Evolutionary conservation across 345 rosid species (phyloP).

Genomic region (Populus nigra): DNA sequence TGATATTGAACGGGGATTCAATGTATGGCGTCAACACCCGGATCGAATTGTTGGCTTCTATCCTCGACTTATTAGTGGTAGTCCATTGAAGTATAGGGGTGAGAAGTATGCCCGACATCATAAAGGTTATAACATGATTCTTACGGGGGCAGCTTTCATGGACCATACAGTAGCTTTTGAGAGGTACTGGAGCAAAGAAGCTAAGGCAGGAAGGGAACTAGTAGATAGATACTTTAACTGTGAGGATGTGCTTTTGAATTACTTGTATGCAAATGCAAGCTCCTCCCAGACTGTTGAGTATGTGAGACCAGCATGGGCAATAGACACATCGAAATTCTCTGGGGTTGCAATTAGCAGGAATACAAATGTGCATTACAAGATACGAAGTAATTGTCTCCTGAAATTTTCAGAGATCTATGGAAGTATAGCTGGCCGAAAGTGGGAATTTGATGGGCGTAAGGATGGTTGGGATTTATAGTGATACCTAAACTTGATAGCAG

Average conservation of each 20-base stretch:
- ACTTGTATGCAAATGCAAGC: constrained; percentile 77
- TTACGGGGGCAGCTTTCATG: constrained; percentile 93
- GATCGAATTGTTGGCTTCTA: constrained; percentile 87
- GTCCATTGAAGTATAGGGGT: constrained; percentile 58
- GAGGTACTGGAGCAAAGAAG: constrained; percentile 62
- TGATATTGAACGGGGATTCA: constrained; percentile 77
- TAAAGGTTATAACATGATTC: constrained; percentile 81
- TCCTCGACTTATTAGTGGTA: constrained; percentile 61
- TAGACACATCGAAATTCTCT: constrained; percentile 81
- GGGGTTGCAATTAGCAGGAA: constrained; percentile 82
- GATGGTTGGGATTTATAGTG: constrained; percentile 93
- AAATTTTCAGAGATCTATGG: constrained; percentile 71
- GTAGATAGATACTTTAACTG: constrained; percentile 79
- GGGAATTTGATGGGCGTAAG: constrained; percentile 60
- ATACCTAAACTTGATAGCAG: neutral
- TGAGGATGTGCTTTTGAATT: constrained; percentile 81
- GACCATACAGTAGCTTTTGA: constrained; percentile 59
- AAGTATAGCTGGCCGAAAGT: constrained; percentile 49
- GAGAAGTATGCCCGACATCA: constrained; percentile 75
- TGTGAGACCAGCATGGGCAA: constrained; percentile 76
- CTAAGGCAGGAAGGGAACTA: constrained; percentile 56
- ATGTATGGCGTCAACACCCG: constrained; percentile 82
- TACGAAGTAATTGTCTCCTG: constrained; percentile 66
- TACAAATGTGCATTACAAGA: constrained; percentile 67
- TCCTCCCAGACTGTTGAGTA: constrained; percentile 62